These are phyloP conservation scores for Pythium aquatile DNA, from an alignment of 352 stramenopile genomes.

Conservation along the genomic window DNA sequence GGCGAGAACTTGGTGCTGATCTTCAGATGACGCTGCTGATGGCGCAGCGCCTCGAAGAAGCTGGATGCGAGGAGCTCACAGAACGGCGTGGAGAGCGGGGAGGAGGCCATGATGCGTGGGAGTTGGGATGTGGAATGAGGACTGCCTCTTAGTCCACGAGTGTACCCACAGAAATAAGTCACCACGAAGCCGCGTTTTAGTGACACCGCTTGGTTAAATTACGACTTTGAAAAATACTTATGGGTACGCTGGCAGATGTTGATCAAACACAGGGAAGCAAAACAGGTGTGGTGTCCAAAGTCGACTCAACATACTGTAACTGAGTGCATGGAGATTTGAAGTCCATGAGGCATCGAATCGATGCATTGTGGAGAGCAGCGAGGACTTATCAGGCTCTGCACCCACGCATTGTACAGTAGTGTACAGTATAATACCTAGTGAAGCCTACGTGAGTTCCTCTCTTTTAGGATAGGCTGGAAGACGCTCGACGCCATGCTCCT, in stretches of 20 bases:
- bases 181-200: slow-evolving; percentile 6
- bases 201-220: not conserved
- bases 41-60: slow-evolving; percentile 26
- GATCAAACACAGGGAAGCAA: not conserved
- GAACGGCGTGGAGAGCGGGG: slow-evolving; percentile 13
- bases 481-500: slow-evolving; percentile 4
- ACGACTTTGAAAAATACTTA: too few species aligned
- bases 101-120: not conserved
- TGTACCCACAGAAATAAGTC: slow-evolving; percentile 2
- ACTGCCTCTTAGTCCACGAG: not conserved
- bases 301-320: not conserved
- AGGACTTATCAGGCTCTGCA: too few species aligned
- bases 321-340: too few species aligned
- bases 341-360: too few species aligned
- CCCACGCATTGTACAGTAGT: too few species aligned
- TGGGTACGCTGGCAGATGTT: not conserved
- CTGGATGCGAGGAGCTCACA: slow-evolving; percentile 12
- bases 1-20: slow-evolving; percentile 14
- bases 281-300: not conserved
- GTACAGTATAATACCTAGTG: too few species aligned
- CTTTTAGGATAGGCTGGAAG: not conserved
- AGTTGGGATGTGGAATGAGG: not conserved
- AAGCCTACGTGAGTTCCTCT: too few species aligned
- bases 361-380: not conserved
- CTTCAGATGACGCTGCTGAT: slow-evolving; percentile 21